These are phyloP conservation scores for Boletus pseudopeckii DNA, from an alignment of 768 basidiomycete genomes.

Conservation along the genomic window DNA sequence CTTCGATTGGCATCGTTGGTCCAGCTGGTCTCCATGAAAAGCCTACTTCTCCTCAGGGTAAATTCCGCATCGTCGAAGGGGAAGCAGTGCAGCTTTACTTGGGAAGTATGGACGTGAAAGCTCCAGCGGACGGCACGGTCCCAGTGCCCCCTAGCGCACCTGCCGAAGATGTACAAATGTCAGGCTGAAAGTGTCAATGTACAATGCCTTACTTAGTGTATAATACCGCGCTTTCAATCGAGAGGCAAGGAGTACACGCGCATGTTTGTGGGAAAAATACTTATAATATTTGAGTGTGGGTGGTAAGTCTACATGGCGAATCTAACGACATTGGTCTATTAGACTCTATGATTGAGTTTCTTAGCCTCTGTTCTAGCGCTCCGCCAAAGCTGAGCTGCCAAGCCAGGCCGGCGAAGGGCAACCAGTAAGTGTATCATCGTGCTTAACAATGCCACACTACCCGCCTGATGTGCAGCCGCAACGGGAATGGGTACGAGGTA, in stretches of 20 bases:
- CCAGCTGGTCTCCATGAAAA: slow-evolving; percentile 59
- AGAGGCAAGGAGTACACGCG: neutral
- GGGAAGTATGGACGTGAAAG: slow-evolving; percentile 74
- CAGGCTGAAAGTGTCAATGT: slow-evolving; percentile 44
- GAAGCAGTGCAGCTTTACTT: slow-evolving; percentile 73
- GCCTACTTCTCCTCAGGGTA: slow-evolving; percentile 46
- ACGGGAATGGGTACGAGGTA: slow-evolving; percentile 92
- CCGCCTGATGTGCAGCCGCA: slow-evolving; percentile 93
- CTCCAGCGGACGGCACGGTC: slow-evolving; percentile 38
- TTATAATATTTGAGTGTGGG: slow-evolving; percentile 27
- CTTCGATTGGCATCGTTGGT: slow-evolving; percentile 91
- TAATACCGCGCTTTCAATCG: slow-evolving; percentile 8
- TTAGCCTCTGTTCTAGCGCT: slow-evolving; percentile 27
- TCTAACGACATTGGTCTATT: slow-evolving; percentile 6
- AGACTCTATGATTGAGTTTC: slow-evolving; percentile 6
- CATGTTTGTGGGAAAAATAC: neutral
- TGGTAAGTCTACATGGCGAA: slow-evolving; percentile 11
- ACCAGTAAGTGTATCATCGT: slow-evolving; percentile 76
- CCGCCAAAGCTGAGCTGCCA: slow-evolving; percentile 62
- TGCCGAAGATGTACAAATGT: slow-evolving; percentile 82
- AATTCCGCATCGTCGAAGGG: slow-evolving; percentile 88
- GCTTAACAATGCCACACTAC: slow-evolving; percentile 84
- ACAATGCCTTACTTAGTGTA: slow-evolving; percentile 1
- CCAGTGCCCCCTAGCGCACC: slow-evolving; percentile 37
- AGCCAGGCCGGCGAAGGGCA: slow-evolving; percentile 65